Percentiles rank a stretch among this genome's conserved stretches.
These are phyloP conservation scores for Zoysia japonica DNA, from an alignment of 176 grass and related monocot genomes.

Conservation along the genomic window DNA sequence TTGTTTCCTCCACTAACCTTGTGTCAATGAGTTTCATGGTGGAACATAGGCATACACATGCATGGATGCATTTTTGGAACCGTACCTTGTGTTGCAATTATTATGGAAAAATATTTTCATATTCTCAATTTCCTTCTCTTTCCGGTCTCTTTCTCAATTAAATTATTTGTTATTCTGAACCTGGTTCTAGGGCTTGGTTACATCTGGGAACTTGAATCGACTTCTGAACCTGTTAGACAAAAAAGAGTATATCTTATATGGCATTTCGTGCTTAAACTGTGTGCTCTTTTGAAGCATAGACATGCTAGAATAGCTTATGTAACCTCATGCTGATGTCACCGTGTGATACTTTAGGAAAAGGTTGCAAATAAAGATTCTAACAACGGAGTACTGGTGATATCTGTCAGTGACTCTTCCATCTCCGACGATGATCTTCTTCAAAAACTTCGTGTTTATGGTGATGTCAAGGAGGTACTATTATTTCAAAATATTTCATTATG, in stretches of 20 bases:
- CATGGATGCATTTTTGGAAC: neutral
- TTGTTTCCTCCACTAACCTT: neutral
- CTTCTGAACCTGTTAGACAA: neutral
- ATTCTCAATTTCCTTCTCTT: neutral
- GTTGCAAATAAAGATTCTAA: conserved; percentile 40
- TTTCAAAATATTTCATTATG: conserved; percentile 1
- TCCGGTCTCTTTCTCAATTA: neutral
- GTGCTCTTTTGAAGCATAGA: too few relatives aligned
- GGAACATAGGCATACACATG: neutral
- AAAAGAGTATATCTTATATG: neutral
- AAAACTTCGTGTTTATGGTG: conserved; percentile 63
- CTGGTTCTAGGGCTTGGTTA: neutral
- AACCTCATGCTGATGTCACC: neutral
- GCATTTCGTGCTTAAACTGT: too few relatives aligned
- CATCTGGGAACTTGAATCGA: neutral
- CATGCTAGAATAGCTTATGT: too few relatives aligned
- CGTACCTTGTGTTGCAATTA: neutral
- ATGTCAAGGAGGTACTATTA: conserved; percentile 62
- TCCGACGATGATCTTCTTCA: conserved; percentile 56
- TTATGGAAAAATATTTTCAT: neutral
- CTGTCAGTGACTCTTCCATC: conserved; percentile 55
- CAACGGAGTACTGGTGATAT: conserved; percentile 48
- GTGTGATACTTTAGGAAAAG: conserved; percentile 45
- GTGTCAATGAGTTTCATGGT: neutral
- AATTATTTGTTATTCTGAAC: neutral